Percentiles rank a stretch among this genome's conserved stretches.
phyloP scores from a whole-genome alignment of 805 yeast genomes.

The Jamesozyma rosinii region DNA sequence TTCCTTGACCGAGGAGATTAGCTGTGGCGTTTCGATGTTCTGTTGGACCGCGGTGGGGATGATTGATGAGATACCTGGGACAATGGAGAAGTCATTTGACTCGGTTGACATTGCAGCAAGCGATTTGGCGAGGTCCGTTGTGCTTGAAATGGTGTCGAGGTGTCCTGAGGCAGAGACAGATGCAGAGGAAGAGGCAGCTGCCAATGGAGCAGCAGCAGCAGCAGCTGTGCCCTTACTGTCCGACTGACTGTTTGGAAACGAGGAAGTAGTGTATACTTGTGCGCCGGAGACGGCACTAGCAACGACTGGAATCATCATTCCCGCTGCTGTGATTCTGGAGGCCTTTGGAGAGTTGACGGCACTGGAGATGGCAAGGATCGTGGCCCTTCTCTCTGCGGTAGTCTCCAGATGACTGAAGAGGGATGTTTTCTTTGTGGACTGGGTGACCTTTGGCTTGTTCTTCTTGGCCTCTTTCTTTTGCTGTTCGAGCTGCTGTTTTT shows the following conservation, averaged over 20 bases:
- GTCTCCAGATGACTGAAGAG: conserved; percentile 75
- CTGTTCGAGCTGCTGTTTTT: conserved; percentile 41
- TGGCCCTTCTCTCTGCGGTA: conserved; percentile 56
- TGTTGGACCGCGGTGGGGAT: conserved; percentile 37
- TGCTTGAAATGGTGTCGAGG: conserved; percentile 5
- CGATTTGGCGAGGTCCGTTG: conserved; percentile 18
- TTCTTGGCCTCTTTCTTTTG: conserved; percentile 46
- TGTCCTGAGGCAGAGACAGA: conserved; percentile 1
- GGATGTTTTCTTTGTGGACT: conserved; percentile 41
- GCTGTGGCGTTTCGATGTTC: conserved; percentile 20
- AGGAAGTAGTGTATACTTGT: conserved; percentile 18
- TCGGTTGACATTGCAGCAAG: conserved; percentile 24
- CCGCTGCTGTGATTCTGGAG: conserved; percentile 30
- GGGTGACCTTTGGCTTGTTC: conserved; percentile 29
- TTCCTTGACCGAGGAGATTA: conserved; percentile 27
- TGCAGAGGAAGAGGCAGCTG: neutral
- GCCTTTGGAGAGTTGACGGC: conserved; percentile 27
- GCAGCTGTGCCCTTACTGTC: neutral
- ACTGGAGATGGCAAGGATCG: conserved; percentile 28
- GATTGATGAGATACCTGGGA: conserved; percentile 33
- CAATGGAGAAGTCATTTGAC: conserved; percentile 25
- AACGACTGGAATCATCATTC: conserved; percentile 27
- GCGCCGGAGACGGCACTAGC: conserved; percentile 22
- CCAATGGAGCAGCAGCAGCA: conserved; percentile 2
- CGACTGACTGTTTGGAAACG: conserved; percentile 5